Conservation (phyloP, 371 early-diverging fungal genomes). For the Gilbertella persicaria region DNA sequence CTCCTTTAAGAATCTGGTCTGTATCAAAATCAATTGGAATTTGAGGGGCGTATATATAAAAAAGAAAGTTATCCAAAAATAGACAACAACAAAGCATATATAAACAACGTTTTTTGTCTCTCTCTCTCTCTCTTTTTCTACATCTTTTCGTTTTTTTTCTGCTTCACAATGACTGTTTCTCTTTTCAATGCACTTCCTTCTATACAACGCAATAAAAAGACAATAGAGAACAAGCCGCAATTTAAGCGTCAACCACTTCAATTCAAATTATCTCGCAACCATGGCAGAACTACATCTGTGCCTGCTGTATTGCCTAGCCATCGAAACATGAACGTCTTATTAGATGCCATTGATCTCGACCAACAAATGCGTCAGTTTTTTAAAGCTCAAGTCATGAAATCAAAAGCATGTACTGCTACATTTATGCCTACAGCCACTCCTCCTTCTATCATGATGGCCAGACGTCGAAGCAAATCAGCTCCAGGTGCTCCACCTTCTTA, state of each 20-base stretch:
- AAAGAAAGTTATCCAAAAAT: neutral
- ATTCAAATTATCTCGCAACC: slow-evolving; percentile 18
- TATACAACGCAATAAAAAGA: slow-evolving; percentile 20
- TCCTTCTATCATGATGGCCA: slow-evolving; percentile 14
- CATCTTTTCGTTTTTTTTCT: slow-evolving; percentile 7
- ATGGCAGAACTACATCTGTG: slow-evolving; percentile 39
- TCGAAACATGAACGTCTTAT: slow-evolving; percentile 27
- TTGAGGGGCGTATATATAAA: slow-evolving; percentile 26
- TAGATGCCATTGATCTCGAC: slow-evolving; percentile 52
- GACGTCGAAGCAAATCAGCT: slow-evolving; percentile 45
- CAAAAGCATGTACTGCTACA: slow-evolving; percentile 4
- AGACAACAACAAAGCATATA: slow-evolving; percentile 2
- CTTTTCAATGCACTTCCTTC: slow-evolving; percentile 27
- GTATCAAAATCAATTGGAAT: slow-evolving; percentile 48
- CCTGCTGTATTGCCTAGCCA: slow-evolving; percentile 42
- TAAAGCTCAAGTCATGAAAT: slow-evolving; percentile 38
- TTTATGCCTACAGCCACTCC: slow-evolving; percentile 14
- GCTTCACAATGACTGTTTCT: slow-evolving; percentile 21
- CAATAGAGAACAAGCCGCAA: neutral
- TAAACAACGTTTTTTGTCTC: slow-evolving; percentile 7
- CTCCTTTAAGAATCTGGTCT: slow-evolving; percentile 22
- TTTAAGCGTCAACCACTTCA: slow-evolving; percentile 1
- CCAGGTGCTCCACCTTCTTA: slow-evolving; percentile 42
- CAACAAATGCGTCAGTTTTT: slow-evolving; percentile 47
- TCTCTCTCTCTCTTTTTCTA: slow-evolving; percentile 11